Evolutionary conservation across 2,329 filamentous ascomycete genomes (phyloP), one percentile per base, ranked within the genome.

Genomic region (Colletotrichum somersetense): DNA sequence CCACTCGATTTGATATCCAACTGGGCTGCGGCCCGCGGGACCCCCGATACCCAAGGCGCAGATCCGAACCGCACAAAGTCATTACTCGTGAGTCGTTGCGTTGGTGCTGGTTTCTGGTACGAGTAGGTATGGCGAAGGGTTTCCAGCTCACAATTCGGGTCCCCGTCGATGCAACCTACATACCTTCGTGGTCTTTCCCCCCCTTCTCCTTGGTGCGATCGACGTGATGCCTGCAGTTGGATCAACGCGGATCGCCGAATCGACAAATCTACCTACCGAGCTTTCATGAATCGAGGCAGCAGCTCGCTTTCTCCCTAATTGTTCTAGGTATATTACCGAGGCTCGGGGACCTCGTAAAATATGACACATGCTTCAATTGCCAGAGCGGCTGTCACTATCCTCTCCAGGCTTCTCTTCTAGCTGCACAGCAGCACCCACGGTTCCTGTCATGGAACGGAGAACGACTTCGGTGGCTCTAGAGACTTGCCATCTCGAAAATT

Each of bases 31-130:
- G 35, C 35, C 35, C 35, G 35, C 35, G 61, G 62, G 52, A 68
- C 62, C 52, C 42, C 65, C 65, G 55, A 68, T 46, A 58, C 56
- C 46, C 61, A 67, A 68, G 58, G 57, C 65, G 58, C 52, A 20
- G 18, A 35, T 62, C 33, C 46, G 30, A 62, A 8, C 33, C 26
- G 50, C 33, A 26, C 14, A 26, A 26, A 62, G 33, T 52, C 33
- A 35, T 40, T 26, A 18, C 16, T 52, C 33, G 30, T 30, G 33
- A 4, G 42, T 42, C 38, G 38, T 40, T 40, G 11, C 38, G 35
- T 11, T 38, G 35, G 10, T 5, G 23, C 26, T 59, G 62, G 56
- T 55, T 67, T 67, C 42, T 48, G 30, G 30, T 62, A 63, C 62
- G 59, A 53, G 63, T 71, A 55, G n/a, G 35, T 38, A 38, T 53